Evolutionary conservation across 2,329 filamentous ascomycete genomes (phyloP).

Genomic region (Drechmeria coniospora): DNA sequence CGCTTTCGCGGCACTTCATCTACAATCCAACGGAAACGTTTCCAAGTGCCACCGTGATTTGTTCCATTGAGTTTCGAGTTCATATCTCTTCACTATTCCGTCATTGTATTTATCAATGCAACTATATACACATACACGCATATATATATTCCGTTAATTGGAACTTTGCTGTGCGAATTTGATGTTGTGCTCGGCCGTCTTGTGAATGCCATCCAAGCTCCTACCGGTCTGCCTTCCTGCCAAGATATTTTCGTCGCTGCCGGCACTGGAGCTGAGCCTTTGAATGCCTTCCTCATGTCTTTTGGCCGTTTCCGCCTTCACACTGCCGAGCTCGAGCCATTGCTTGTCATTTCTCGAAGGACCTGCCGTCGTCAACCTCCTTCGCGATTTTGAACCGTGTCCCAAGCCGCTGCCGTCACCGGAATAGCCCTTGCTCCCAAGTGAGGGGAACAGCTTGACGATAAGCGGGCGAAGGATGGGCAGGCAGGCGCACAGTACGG

Average conservation of each 20-base stretch:
- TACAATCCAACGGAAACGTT: too few relatives aligned
- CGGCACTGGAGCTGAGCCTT: conserved; percentile 7
- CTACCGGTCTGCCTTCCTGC: neutral
- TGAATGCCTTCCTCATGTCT: conserved; percentile 7
- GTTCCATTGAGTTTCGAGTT: too few relatives aligned
- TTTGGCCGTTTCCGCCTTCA: conserved; percentile 7
- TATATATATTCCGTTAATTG: too few relatives aligned
- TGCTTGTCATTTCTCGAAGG: conserved; percentile 6
- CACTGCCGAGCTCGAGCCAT: conserved; percentile 10
- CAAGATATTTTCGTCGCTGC: conserved; percentile 11
- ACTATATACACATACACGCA: too few relatives aligned
- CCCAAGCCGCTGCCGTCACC: conserved; percentile 7
- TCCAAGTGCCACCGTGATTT: too few relatives aligned
- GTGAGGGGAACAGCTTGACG: conserved; percentile 11
- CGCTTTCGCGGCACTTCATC: too few relatives aligned
- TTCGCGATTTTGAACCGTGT: conserved; percentile 6
- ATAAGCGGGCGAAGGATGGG: conserved; percentile 20
- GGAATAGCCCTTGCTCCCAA: conserved; percentile 9
- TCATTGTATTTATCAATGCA: neutral
- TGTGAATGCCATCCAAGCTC: conserved; percentile 2
- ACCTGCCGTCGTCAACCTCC: conserved; percentile 3
- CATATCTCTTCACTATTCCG: too few relatives aligned
- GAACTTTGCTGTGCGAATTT: conserved; percentile 1
- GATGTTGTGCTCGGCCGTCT: conserved; percentile 5
- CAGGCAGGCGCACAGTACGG: conserved; percentile 23